These are phyloP conservation scores for Cladosporium halotolerans DNA, from an alignment of 2,329 filamentous ascomycete genomes.

Conservation along the genomic window DNA sequence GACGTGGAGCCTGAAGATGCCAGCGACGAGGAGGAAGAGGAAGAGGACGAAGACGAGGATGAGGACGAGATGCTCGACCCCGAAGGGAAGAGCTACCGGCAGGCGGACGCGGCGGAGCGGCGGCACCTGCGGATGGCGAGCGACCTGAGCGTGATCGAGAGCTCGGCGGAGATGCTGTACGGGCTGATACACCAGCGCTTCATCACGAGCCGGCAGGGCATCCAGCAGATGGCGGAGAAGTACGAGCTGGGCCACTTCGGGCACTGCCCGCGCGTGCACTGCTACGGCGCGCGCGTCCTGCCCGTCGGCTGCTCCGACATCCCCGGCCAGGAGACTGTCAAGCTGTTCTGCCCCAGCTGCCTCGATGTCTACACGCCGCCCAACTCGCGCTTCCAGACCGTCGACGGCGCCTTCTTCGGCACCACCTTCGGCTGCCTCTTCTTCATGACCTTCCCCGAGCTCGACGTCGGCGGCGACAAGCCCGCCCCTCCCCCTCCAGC, in stretches of 20 bases:
- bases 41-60: slow-evolving; percentile 60
- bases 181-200: slow-evolving; percentile 97
- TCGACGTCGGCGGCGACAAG: slow-evolving; percentile 59
- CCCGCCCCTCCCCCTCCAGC: slow-evolving; percentile 1
- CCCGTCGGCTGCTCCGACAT: slow-evolving; percentile 93
- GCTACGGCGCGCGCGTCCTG: slow-evolving; percentile 81
- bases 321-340: slow-evolving; percentile 93
- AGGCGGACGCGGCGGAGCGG: slow-evolving; percentile 50
- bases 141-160: slow-evolving; percentile 92
- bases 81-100: slow-evolving; percentile 35
- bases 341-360: slow-evolving; percentile 95
- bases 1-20: slow-evolving; percentile 96
- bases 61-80: slow-evolving; percentile 52
- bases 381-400: slow-evolving; percentile 93
- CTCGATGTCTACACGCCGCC: slow-evolving; percentile 95
- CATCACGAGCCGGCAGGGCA: slow-evolving; percentile 91
- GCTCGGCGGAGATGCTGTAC: slow-evolving; percentile 95
- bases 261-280: slow-evolving; percentile 88
- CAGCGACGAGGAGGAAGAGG: slow-evolving; percentile 73
- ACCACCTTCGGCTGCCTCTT: slow-evolving; percentile 96
- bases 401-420: slow-evolving; percentile 96
- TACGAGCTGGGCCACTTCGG: slow-evolving; percentile 97
- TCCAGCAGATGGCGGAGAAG: slow-evolving; percentile 99
- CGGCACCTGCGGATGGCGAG: slow-evolving; percentile 82
- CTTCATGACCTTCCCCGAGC: slow-evolving; percentile 96